Evolutionary conservation across 768 basidiomycete species (phyloP), one percentile per base, ranked within the genome.

Genomic region (Pilatotrama ljubarskyi): DNA sequence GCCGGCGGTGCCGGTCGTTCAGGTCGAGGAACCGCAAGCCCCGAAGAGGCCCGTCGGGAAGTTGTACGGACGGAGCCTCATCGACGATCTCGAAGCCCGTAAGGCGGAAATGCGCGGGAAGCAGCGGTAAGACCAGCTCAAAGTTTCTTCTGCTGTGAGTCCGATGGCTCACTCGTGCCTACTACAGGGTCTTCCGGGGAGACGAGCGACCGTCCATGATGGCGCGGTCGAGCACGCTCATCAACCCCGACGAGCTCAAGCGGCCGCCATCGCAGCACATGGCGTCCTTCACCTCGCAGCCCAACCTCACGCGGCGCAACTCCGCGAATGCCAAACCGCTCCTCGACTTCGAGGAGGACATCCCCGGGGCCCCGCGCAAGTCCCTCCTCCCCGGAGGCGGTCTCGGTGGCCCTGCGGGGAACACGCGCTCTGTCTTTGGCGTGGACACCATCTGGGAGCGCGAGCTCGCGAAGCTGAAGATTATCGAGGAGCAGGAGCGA

Each of bases 201-300:
- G 95, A 97, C 68, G 82, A 89, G 64, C 80, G 94, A 58, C 93
- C 95, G 10, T 90, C 92, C 5, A 96, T 96, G 95, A 95, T 96
- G 93, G 84, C 87, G 35, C 84, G 94, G 62, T 71, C 83, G 13
- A 86, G 82, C 65, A 90, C 92, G 0, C 72, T 94, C 50, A 90
- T 94, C 66, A 89, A 93, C 69, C 87, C 88, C 17, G 76, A 81
- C 40, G 76, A 82, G 3, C 76, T 93, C 48, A 80, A 78, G 40
- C 75, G 80, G n/a, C 84, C 85, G 5, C 67, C 68, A 25, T 74
- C 77, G 15, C 81, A 82, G 54, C 75, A 75, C 36, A 68, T 78
- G 63, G 77, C 74, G 56, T 77, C 82, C 32, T 79, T 77, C 53
- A 74, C 74, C 36, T 73, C 78, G 14, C 76, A 76, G 18, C 77